Base-by-base conservation (phyloP, 257 asterid genomes). In the Solanum tacnaense region DNA sequence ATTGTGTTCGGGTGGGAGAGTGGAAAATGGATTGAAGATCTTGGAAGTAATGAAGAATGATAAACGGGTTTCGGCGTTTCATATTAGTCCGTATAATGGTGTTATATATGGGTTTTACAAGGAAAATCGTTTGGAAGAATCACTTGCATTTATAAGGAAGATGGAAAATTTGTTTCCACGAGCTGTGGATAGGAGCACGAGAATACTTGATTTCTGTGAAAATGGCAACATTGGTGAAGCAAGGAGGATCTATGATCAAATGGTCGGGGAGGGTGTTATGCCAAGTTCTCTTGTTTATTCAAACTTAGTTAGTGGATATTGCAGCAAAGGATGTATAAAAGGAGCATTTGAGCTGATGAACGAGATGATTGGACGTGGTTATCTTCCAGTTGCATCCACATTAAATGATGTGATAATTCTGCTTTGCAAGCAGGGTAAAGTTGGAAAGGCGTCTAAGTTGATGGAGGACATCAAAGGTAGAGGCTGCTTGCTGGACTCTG, bases 261-360 rank as follows among this genome's bases (percentile, higher is more conserved):
- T 95, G 98, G 91, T 60, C 3, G 91, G 89, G 72, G 93, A 90
- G 88, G 95, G 97, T 21, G 87, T 88, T 46, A 5, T 76, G 84
- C 98, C 99, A n/a, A 93, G 95, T 91, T 94, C 93, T 76, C 88
- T 93, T 44, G 89, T 96, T 76, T 94, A 93, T 84, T 92, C 93
- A 16, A 89, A 86, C 85, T 91, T 95, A 92, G 85, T 96, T 87
- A 90, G 76, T 82, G 93, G 87, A 46, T 88, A 90, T 4, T 93
- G 94, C 92, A 72, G 89, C 85, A 89, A 89, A 34, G 95, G 93
- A 39, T 86, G 72, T 87, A 58, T 94, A 90, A 93, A 76, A 92
- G 99, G 92, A 78, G 93, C 95, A 6, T 90, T 95, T 34, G 95
- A 94, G 91, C 86, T 96, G 36, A 87, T 90, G 88, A 91, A 91